Evolutionary conservation across 768 basidiomycete species (phyloP).

Genomic region (Fomitopsis pulvina): DNA sequence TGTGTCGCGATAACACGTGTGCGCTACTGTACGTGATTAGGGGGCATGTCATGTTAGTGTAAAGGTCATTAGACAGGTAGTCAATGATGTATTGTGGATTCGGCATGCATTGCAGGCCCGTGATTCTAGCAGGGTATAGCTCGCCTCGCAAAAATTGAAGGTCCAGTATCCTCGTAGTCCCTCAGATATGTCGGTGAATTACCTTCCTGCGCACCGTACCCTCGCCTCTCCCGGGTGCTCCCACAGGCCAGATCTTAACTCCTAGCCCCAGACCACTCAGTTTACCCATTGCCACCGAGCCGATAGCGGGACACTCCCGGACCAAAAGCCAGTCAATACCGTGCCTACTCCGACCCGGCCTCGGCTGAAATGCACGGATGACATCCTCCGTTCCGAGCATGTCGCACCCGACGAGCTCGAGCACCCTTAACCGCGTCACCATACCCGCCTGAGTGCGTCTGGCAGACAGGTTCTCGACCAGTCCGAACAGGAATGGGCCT

Average conservation of each 20-base stretch:
- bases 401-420: conserved; percentile 12
- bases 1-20: background rate
- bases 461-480: conserved; percentile 11
- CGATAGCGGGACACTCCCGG: conserved; percentile 14
- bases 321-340: conserved; percentile 9
- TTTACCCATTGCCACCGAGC: conserved; percentile 12
- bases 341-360: conserved; percentile 1
- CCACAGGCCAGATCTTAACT: conserved; percentile 10
- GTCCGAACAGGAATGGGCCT: conserved; percentile 13
- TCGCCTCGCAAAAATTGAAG: background rate
- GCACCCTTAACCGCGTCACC: conserved; percentile 5
- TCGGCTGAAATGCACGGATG: conserved; percentile 8
- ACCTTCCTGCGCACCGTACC: background rate
- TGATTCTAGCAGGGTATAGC: too few species aligned
- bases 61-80: too few species aligned
- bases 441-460: conserved; percentile 7
- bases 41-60: too few species aligned
- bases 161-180: background rate
- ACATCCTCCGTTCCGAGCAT: conserved; percentile 11
- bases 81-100: too few species aligned
- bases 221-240: background rate
- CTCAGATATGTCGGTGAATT: background rate
- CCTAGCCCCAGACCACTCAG: conserved; percentile 7
- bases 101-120: too few species aligned
- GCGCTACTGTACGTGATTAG: background rate